Evolutionary conservation across 225 moss, liverwort and hornwort genomes (phyloP), one percentile per base, ranked within the genome.

Genomic region (Rhytidiadelphus loreus): DNA sequence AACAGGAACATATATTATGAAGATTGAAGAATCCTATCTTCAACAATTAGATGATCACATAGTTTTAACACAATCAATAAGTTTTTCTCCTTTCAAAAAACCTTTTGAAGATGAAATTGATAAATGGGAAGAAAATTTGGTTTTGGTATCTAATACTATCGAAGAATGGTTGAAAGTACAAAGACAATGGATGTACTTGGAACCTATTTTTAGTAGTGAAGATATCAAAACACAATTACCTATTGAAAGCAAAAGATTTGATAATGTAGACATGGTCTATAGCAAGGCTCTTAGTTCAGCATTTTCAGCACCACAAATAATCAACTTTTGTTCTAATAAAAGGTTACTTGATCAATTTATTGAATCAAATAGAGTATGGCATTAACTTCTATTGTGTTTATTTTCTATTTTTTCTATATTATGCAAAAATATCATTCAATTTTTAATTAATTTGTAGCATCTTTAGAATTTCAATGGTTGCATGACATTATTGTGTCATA

Each of bases 141-240:
- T 92, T 83, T 91, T 95, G 44, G 93, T 96, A 21, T 98, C 93
- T 8, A 90, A 94, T 88, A 95, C 91, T 16, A 79, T 98, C 35
- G 97, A 96, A 79, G 97, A 98, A 91, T 98, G 97, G 97, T 84
- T 95, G 33, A 96, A 95, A 94, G 94, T 98, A 30, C 97, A 98
- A 89, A 93, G 97, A 33, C 96, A 96, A 76, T 98, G 96, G 96
- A 98, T 98, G 96, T 98, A 98, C 53, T 89, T 98, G 29, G 96
- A 96, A 89, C 97, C 97, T 76, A 98, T 98, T 48, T 96, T 98
- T 85, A 96, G 86, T 61, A 98, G 96, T 80, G 94, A 96, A 64
- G 97, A 98, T 61, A 98, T 98, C 58, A 96, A 96, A 88, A 95
- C 92, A 52, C 97, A 98, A 87, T 93, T 96, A 60, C 96, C 96